A percentile compares a stretch with the other conserved stretches of the same genome.
These are phyloP conservation scores for Beauveria rudraprayagi DNA, from an alignment of 2,329 filamentous ascomycete genomes.

Conservation along the genomic window DNA sequence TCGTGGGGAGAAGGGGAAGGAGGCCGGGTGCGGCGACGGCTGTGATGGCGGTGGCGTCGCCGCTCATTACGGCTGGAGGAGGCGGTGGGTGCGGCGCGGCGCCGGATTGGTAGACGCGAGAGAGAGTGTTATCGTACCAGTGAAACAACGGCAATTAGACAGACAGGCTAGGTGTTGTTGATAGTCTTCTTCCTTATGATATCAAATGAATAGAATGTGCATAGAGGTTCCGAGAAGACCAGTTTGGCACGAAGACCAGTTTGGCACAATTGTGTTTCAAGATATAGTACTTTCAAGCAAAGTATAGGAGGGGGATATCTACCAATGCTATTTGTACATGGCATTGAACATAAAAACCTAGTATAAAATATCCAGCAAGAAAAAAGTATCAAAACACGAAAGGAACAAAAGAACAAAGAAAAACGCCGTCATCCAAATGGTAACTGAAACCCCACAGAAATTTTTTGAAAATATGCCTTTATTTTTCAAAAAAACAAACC, in stretches of 20 bases:
- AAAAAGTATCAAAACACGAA: background rate
- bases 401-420: background rate
- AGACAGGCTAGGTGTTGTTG: too few relatives aligned
- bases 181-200: too few relatives aligned
- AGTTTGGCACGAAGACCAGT: too few relatives aligned
- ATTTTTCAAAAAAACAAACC: background rate
- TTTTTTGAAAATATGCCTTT: background rate
- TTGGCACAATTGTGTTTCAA: too few relatives aligned
- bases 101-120: constrained; percentile 36
- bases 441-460: background rate
- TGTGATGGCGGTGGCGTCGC: constrained; percentile 31
- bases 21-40: constrained; percentile 29
- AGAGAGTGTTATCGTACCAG: background rate
- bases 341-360: background rate
- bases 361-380: background rate
- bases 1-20: constrained; percentile 36
- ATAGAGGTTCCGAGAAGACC: too few relatives aligned
- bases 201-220: too few relatives aligned
- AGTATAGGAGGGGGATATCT: background rate
- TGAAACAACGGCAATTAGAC: background rate
- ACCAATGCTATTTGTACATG: constrained; percentile 8
- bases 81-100: constrained; percentile 27
- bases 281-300: too few relatives aligned
- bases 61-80: constrained; percentile 20
- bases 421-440: background rate